Conservation (phyloP, 257 asterid genomes). For the Euphrasia confusa region DNA sequence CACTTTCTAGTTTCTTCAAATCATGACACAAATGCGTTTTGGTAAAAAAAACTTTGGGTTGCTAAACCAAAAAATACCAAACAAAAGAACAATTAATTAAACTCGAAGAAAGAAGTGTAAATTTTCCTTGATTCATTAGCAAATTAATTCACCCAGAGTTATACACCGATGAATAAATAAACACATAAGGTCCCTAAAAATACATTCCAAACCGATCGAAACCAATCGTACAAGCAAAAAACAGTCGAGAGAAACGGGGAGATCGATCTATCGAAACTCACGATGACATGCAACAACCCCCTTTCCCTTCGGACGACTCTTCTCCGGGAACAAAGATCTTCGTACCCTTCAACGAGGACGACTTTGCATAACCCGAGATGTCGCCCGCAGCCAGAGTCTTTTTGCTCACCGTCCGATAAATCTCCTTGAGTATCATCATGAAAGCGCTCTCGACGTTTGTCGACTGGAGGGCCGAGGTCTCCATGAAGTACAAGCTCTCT, state of each 20-base stretch:
- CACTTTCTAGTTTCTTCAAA: too few relatives aligned
- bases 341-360: slow-evolving; percentile 57
- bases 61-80: too few relatives aligned
- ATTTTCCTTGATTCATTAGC: too few relatives aligned
- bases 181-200: too few relatives aligned
- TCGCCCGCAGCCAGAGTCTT: slow-evolving; percentile 46
- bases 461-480: slow-evolving; percentile 80
- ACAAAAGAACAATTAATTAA: too few relatives aligned
- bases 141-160: too few relatives aligned
- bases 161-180: too few relatives aligned
- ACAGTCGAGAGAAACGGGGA: neutral
- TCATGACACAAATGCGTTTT: too few relatives aligned
- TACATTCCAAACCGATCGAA: neutral
- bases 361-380: slow-evolving; percentile 34
- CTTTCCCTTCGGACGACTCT: slow-evolving; percentile 37
- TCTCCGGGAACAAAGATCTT: slow-evolving; percentile 54
- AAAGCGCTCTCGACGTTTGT: slow-evolving; percentile 76
- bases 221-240: slow-evolving; percentile 1
- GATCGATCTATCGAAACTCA: slow-evolving; percentile 13
- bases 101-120: too few relatives aligned
- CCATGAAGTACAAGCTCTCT: slow-evolving; percentile 81
- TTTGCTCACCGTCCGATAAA: slow-evolving; percentile 64
- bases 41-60: too few relatives aligned
- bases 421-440: slow-evolving; percentile 49
- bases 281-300: slow-evolving; percentile 56